Evolutionary conservation across 2,329 filamentous ascomycete genomes (phyloP), one percentile per base, ranked within the genome.

Genomic region (Truncatella angustata): DNA sequence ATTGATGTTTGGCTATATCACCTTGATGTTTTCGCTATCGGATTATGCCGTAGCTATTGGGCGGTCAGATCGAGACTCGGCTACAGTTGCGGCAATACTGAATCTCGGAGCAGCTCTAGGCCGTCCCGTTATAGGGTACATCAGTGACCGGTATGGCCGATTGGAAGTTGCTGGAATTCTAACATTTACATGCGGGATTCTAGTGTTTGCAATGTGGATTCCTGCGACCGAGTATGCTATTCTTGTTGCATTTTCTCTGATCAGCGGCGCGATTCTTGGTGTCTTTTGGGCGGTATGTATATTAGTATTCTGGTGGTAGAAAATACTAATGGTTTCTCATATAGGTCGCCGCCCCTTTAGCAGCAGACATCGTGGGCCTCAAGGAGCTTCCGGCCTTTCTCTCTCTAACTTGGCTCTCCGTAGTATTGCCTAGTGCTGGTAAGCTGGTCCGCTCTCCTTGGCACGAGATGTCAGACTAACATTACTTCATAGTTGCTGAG

Each of bases 1-100:
- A 55, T 81, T 75, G 47, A 82, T 86, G 76, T 70, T 88, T 5
- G 85, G 81, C 4, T 88, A 88, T 57, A 79, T 86, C 16, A 79
- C 84, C 0, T 66, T 88, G 2, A 71, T 87, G 3, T 88, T 86
- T 67, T 83, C 78, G 2, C 66, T 88, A 6, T 79, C 85, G 1
- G 82, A 80, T 53, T 88, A 85, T 60, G 82, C 82, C 2, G 69
- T 76, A 5, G 75, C 75, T 0, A 76, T 87, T 32, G 84, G 84
- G 0, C 73, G 88, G 3, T 74, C 0, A 75, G 77, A 54, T 76
- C 68, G 44, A 6, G 16, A 40, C 16, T 40, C 37, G 18, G 37
- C 37, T 5, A 40, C 16, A 4, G 16, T 40, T 7, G 37, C 37
- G 5, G 37, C 37, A 6, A 18, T 40, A 1, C n/a, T 40, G 37